phyloP scores from a whole-genome alignment of 768 basidiomycete species.

The Serendipita sp. region DNA sequence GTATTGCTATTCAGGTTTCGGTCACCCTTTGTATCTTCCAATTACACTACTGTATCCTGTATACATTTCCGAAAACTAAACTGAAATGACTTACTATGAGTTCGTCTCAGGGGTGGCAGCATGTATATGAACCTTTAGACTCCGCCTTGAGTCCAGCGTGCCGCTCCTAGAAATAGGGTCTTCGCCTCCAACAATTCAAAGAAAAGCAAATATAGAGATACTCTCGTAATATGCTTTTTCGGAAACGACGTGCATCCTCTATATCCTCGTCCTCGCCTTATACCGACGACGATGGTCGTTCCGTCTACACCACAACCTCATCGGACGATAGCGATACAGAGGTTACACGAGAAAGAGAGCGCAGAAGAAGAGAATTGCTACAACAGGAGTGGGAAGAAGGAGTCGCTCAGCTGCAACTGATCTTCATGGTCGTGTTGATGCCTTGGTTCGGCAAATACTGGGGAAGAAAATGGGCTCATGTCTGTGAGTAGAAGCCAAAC shows the following conservation, averaged over 20 bases:
- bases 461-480: constrained; percentile 6
- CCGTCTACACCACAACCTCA: not conserved
- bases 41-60: too few species aligned
- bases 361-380: not conserved
- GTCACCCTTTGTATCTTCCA: too few species aligned
- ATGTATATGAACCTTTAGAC: too few species aligned
- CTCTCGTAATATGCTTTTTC: not conserved
- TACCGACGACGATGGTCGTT: not conserved
- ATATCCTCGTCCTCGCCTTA: not conserved
- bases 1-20: too few species aligned
- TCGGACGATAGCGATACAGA: not conserved
- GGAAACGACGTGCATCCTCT: not conserved
- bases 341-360: not conserved
- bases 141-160: too few species aligned
- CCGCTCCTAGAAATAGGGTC: not conserved
- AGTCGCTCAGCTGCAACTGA: not conserved
- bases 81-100: too few species aligned
- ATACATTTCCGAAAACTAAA: too few species aligned
- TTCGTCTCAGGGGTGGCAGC: too few species aligned
- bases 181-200: not conserved
- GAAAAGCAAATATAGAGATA: too few species aligned
- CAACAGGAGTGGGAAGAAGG: constrained; percentile 6
- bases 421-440: not conserved
- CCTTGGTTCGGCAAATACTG: constrained; percentile 5
- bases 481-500: not conserved